A percentile compares a stretch with the other conserved stretches of the same genome.
phyloP scores from a whole-genome alignment of 345 rosid genomes.

The Salix koriyanagi region DNA sequence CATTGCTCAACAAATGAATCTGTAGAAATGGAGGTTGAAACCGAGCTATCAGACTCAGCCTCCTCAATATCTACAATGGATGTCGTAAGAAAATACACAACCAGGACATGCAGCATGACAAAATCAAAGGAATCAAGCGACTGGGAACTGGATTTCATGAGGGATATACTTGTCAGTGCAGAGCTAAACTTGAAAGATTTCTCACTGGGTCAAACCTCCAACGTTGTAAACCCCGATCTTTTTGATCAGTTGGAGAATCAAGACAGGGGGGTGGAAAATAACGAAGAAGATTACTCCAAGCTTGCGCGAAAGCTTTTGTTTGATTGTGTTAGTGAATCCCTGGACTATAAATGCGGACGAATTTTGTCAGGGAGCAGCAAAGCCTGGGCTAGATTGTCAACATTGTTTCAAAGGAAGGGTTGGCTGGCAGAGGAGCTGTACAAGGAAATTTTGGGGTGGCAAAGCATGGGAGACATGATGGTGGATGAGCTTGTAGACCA shows the following conservation, averaged over 20 bases:
- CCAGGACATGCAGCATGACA: slow-evolving; percentile 18
- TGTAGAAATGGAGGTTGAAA: slow-evolving; percentile 18
- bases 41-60: slow-evolving; percentile 37
- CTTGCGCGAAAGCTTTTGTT: slow-evolving; percentile 50
- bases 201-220: slow-evolving; percentile 34
- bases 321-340: slow-evolving; percentile 48
- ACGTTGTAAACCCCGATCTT: slow-evolving; percentile 35
- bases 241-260: slow-evolving; percentile 49
- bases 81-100: slow-evolving; percentile 6
- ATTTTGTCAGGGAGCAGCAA: slow-evolving; percentile 44
- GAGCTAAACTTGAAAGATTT: slow-evolving; percentile 43
- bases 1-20: slow-evolving; percentile 15
- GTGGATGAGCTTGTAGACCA: slow-evolving; percentile 79
- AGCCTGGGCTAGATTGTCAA: slow-evolving; percentile 34
- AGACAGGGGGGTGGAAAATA: slow-evolving; percentile 12
- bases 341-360: slow-evolving; percentile 35
- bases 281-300: slow-evolving; percentile 37
- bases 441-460: slow-evolving; percentile 49
- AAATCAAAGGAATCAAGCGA: slow-evolving; percentile 25
- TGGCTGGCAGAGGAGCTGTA: slow-evolving; percentile 60
- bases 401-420: slow-evolving; percentile 35
- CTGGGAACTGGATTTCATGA: slow-evolving; percentile 63
- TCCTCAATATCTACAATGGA: slow-evolving; percentile 37
- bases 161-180: slow-evolving; percentile 38
- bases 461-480: slow-evolving; percentile 55